Evolutionary conservation across 495 filamentous ascomycete species (phyloP), one percentile per base, ranked within the genome.

Genomic region (Hypoxylon fuscum): DNA sequence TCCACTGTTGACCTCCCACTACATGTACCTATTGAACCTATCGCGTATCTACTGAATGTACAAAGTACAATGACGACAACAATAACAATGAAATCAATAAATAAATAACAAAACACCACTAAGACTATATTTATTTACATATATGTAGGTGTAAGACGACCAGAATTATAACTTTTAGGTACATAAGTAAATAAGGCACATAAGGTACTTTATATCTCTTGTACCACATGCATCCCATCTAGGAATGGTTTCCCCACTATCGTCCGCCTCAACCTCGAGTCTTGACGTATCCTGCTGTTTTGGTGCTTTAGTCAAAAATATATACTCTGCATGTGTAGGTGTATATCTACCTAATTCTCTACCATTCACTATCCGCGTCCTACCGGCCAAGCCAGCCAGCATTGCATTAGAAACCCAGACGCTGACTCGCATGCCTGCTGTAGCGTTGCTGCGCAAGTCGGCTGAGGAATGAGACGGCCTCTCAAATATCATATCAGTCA

Each of bases 221-320:
- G n/a, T n/a, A n/a, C n/a, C n/a, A n/a, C n/a, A n/a, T n/a, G n/a
- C n/a, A n/a, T n/a, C n/a, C n/a, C n/a, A n/a, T n/a, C n/a, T n/a
- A n/a, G n/a, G n/a, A n/a, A n/a, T n/a, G n/a, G 35, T 15, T 53
- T 62, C 64, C 51, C 68, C 68, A 66, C 68, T 32, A 57, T 68
- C 55, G 54, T 62, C 61, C 65, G 68, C 66, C 62, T 61, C 62
- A 55, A 63, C 41, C 22, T 46, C 31, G 37, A 48, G 12, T 29
- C 5, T 57, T 2, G 27, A 27, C 25, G n/a, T 15, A 17, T 29
- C 34, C 18, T 40, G 32, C 43, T 43, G 40, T 17, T 37, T 22
- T 10, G 46, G 31, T 35, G 14, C 35, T 5, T 18, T 31, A 29
- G 32, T 17, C 12, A 27, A 50, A 22, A 47, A 41, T 35, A 20